These are phyloP conservation scores for Daedaleopsis nitida DNA, from an alignment of 768 basidiomycete species.

Conservation along the genomic window DNA sequence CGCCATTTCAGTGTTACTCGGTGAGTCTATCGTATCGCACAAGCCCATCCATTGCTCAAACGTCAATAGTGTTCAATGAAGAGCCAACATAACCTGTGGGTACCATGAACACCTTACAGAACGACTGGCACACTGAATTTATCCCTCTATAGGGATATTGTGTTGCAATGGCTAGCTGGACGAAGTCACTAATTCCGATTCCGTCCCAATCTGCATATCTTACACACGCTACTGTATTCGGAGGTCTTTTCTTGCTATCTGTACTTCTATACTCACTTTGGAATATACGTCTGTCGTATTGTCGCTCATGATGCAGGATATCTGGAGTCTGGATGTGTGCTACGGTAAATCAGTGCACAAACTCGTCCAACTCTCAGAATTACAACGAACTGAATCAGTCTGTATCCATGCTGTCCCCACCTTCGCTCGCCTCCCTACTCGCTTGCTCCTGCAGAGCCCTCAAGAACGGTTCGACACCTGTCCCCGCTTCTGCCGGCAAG, in stretches of 20 bases:
- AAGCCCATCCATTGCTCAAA: not conserved
- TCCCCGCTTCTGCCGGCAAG: constrained; percentile 83
- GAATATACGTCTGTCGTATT: not conserved
- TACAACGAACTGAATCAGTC: constrained; percentile 43
- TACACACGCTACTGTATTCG: constrained; percentile 7
- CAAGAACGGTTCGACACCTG: constrained; percentile 76
- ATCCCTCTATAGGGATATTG: constrained; percentile 64
- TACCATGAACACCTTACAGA: not conserved
- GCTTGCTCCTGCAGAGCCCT: constrained; percentile 80
- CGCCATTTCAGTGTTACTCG: constrained; percentile 67
- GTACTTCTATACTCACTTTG: constrained; percentile 7
- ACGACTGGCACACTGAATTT: constrained; percentile 8
- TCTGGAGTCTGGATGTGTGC: not conserved
- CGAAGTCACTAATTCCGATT: constrained; percentile 56
- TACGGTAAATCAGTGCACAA: not conserved
- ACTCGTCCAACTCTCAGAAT: not conserved
- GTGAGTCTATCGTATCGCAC: constrained; percentile 40
- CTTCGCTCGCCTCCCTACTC: constrained; percentile 41
- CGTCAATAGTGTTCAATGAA: constrained; percentile 87
- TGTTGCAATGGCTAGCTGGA: constrained; percentile 83
- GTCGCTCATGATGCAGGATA: too few species aligned
- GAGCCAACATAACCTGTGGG: constrained; percentile 89
- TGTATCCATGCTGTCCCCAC: constrained; percentile 76
- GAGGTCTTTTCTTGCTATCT: constrained; percentile 7
- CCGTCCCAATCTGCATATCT: not conserved